Evolutionary conservation across 1,139 yeast genomes (phyloP), one percentile per base, ranked within the genome.

Genomic region (Lipomyces yarrowii): DNA sequence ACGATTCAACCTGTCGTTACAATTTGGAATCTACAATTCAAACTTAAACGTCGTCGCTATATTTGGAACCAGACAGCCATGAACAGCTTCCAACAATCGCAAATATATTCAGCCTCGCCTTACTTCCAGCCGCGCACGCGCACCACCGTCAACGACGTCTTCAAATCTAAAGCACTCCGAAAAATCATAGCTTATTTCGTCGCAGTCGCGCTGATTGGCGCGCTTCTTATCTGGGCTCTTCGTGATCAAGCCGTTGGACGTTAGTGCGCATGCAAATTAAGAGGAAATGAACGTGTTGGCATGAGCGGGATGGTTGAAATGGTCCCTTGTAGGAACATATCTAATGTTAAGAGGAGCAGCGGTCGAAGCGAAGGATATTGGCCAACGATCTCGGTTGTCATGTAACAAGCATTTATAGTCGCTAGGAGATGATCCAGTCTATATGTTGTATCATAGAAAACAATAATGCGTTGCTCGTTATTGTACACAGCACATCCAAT

Each of bases 101-200:
- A 42, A 42, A 42, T 23, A 8, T 42, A 42, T 21, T 42, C 48
- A 21, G n/a, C 48, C 3, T 42, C 37, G 35, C 59, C 21, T 18
- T 57, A 58, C 33, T 62, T 62, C 56, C 62, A 58, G 39, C 57
- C 62, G 4, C 61, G 64, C 30, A 48, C 42, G 35, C 61, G 46
- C 52, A 42, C 64, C 3, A 54, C 59, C n/a, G 53, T 52, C 13
- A 23, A 58, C 42, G 61, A 61, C 15, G 55, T 62, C 18, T 37
- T 62, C 18, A 61, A 61, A 3, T 58, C 64, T 4, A 61, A 61
- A 10, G 51, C 64, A n/a, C 59, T 56, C 30, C 61, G 62, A 7
- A 46, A 52, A 21, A n/a, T 62, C 11, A 18, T 62, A 21, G 33
- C 56, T 4, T 62, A 62, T 37, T 35, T 62, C 8, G 30, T 58